phyloP scores from a whole-genome alignment of 257 asterid species.

The Przewalskia tangutica region DNA sequence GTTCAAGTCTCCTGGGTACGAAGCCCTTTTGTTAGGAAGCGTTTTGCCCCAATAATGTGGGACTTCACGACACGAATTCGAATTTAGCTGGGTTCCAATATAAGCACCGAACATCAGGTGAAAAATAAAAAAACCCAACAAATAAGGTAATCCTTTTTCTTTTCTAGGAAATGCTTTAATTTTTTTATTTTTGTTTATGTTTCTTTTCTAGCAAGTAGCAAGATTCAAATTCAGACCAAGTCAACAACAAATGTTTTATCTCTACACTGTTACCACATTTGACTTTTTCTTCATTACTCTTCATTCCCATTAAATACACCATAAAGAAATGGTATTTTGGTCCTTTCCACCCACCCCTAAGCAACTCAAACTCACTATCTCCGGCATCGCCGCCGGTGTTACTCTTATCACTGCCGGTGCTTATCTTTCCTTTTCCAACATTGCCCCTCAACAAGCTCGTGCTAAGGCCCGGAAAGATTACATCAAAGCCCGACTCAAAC shows the following conservation, averaged over 20 bases:
- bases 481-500: slow-evolving; percentile 40
- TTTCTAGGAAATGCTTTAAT: neutral
- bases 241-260: neutral
- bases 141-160: neutral
- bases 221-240: neutral
- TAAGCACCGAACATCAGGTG: too few species aligned
- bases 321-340: slow-evolving; percentile 20
- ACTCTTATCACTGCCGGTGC: slow-evolving; percentile 28
- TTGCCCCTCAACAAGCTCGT: slow-evolving; percentile 51
- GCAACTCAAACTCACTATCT: slow-evolving; percentile 31
- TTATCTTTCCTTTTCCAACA: slow-evolving; percentile 37
- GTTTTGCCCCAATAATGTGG: too few species aligned
- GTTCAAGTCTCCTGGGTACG: too few species aligned
- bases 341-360: slow-evolving; percentile 25
- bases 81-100: too few species aligned
- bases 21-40: too few species aligned
- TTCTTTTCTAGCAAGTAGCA: neutral
- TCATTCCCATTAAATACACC: neutral
- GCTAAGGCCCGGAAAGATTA: slow-evolving; percentile 36
- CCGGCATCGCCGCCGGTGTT: slow-evolving; percentile 34
- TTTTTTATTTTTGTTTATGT: neutral
- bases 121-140: neutral
- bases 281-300: neutral
- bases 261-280: neutral
- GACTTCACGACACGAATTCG: too few species aligned